Conservation (phyloP, 2,329 filamentous ascomycete species). For the Blastomyces emzantsi region DNA sequence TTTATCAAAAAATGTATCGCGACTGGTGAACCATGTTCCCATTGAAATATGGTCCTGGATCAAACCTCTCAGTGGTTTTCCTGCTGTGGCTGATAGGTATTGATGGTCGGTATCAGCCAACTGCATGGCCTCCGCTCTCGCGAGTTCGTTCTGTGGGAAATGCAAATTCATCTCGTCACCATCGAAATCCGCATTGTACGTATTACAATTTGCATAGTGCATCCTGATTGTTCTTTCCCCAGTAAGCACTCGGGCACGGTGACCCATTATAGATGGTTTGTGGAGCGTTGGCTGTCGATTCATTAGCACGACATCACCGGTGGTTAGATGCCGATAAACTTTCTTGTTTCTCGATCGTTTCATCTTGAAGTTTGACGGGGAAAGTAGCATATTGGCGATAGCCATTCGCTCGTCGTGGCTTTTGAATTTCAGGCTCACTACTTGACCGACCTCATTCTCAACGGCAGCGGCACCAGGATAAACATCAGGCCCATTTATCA, state of each 20-base stretch:
- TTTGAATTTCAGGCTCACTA: slow-evolving; percentile 80
- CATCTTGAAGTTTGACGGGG: slow-evolving; percentile 65
- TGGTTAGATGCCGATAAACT: slow-evolving; percentile 89
- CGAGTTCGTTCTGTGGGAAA: slow-evolving; percentile 94
- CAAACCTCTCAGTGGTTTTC: slow-evolving; percentile 85
- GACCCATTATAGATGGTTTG: slow-evolving; percentile 98
- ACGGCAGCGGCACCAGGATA: slow-evolving; percentile 94
- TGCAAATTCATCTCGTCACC: slow-evolving; percentile 99
- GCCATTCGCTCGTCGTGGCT: slow-evolving; percentile 79
- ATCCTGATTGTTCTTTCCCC: slow-evolving; percentile 97
- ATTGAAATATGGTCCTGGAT: slow-evolving; percentile 99
- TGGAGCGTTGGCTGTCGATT: slow-evolving; percentile 96
- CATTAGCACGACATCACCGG: slow-evolving; percentile 96
- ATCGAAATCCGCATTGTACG: slow-evolving; percentile 98
- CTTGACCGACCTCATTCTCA: slow-evolving; percentile 89
- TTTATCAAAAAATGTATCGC: slow-evolving; percentile 81
- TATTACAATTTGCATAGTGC: slow-evolving; percentile 99
- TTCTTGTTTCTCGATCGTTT: slow-evolving; percentile 84
- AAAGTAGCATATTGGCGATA: slow-evolving; percentile 84
- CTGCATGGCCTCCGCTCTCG: slow-evolving; percentile 81
- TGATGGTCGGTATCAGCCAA: slow-evolving; percentile 97
- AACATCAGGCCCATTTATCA: slow-evolving; percentile 86
- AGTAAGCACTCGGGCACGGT: slow-evolving; percentile 81
- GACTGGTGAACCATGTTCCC: slow-evolving; percentile 79
- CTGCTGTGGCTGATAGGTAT: slow-evolving; percentile 87